Conservation (phyloP, 805 yeast species). For the Wickerhamomyces chambardii region DNA sequence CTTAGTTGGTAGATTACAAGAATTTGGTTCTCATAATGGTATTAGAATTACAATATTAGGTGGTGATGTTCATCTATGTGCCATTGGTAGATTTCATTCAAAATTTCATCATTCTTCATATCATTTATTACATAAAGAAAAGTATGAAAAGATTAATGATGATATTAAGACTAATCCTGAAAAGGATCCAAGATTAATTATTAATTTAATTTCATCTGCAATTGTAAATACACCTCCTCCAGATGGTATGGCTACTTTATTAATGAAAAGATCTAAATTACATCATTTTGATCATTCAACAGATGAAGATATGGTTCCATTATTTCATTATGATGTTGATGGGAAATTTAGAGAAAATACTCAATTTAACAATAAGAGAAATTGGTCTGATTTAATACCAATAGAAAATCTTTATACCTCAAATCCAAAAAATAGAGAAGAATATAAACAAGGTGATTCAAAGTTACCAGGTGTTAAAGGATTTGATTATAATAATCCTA, state of each 20-base stretch:
- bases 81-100: constrained; percentile 69
- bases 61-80: constrained; percentile 92
- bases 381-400: constrained; percentile 65
- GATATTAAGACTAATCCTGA: constrained; percentile 42
- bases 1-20: constrained; percentile 51
- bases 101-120: constrained; percentile 38
- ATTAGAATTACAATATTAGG: constrained; percentile 77
- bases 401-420: constrained; percentile 24
- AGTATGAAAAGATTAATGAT: constrained; percentile 27
- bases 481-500: too few species aligned
- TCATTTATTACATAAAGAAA: constrained; percentile 25
- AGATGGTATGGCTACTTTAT: constrained; percentile 65
- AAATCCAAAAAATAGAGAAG: constrained; percentile 1
- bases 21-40: constrained; percentile 53
- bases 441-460: constrained; percentile 16
- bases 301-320: constrained; percentile 74
- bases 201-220: constrained; percentile 85
- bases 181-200: constrained; percentile 64
- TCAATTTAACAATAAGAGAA: constrained; percentile 55
- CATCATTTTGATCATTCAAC: constrained; percentile 61
- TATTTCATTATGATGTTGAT: constrained; percentile 54
- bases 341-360: constrained; percentile 38
- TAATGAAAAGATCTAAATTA: constrained; percentile 52
- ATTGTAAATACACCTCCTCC: constrained; percentile 94
- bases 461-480: constrained; percentile 27